Percentiles rank a stretch among this genome's conserved stretches.
Evolutionary conservation across 2,329 filamentous ascomycete species (phyloP).

Genomic region (Metarhizium rileyi): DNA sequence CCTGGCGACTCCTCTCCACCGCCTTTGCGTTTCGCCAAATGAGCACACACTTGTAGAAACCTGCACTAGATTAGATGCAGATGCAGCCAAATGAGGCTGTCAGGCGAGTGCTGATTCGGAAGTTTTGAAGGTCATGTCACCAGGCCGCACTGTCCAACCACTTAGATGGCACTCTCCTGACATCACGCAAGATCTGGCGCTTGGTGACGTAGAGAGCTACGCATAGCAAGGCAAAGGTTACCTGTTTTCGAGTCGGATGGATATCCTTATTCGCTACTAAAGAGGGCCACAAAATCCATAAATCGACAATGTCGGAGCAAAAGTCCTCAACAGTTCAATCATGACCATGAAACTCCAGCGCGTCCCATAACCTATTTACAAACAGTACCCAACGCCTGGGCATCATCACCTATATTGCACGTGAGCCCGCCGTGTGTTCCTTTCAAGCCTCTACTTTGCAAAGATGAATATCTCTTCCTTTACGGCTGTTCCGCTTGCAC

Average conservation of each 20-base stretch:
- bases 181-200: neutral
- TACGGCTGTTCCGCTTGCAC: neutral
- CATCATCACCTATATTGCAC: neutral
- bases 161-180: neutral
- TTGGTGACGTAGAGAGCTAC: too few relatives aligned
- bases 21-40: too few relatives aligned
- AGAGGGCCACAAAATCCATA: neutral
- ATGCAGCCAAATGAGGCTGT: too few relatives aligned
- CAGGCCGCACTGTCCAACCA: too few relatives aligned
- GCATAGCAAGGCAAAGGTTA: too few relatives aligned
- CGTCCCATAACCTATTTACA: neutral
- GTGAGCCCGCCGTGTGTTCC: neutral
- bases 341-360: constrained; percentile 5
- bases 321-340: neutral
- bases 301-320: neutral
- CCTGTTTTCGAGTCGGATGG: neutral
- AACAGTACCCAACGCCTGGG: neutral
- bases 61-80: too few relatives aligned
- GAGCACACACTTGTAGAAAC: too few relatives aligned
- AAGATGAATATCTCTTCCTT: neutral
- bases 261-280: constrained; percentile 1
- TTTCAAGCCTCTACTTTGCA: neutral
- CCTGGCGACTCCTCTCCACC: too few relatives aligned
- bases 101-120: too few relatives aligned
- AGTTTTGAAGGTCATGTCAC: too few relatives aligned